Base-by-base conservation (phyloP, 768 basidiomycete genomes). In the Lentinula guzmanii region DNA sequence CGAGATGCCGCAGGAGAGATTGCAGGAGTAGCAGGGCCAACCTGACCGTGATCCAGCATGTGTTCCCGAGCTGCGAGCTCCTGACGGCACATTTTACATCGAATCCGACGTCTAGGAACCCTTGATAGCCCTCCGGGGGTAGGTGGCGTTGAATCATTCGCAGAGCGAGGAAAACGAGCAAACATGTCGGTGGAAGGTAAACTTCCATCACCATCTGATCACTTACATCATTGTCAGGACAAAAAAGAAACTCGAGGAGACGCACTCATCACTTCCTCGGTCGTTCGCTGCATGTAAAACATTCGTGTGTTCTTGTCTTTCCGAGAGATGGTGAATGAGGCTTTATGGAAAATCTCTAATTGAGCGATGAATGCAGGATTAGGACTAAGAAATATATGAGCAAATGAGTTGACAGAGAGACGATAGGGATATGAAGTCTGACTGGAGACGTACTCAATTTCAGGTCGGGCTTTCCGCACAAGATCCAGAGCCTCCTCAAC, bases 1-100 rank as follows among this genome's bases (percentile, higher is more conserved):
- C 81, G 76, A 0, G 86, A 86, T 7, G 66, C 41, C 11, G 74
- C 80, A 13, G 83, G 84, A 0, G 86, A 79, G 4, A 74, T 65
- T 4, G 72, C 62, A 5, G 81, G 87, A 0, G 88, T 90, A 1
- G 85, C 77, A 9, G 87, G 84, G 2, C 87, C 87, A 4, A 90
- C 74, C 67, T 92, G 89, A 4, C 88, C 89, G 67, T 95, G 93
- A 70, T 94, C 90, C 52, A 94, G 82, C 91, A 98, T 93, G 70
- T 97, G 91, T 69, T 95, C 93, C n/a, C 90, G 80, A 0, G 91
- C 84, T 0, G 95, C 95, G 13, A 98, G 80, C 67, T 93, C 92
- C 62, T 88, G 86, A 67, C 92, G 80, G 78, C 95, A 96, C 87
- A 90, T 92, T 74, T 91, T 94, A 74, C 95, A 97, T 69, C 95